These are phyloP conservation scores for Cordyceps cicadae DNA, from an alignment of 2,329 filamentous ascomycete genomes.

Conservation along the genomic window DNA sequence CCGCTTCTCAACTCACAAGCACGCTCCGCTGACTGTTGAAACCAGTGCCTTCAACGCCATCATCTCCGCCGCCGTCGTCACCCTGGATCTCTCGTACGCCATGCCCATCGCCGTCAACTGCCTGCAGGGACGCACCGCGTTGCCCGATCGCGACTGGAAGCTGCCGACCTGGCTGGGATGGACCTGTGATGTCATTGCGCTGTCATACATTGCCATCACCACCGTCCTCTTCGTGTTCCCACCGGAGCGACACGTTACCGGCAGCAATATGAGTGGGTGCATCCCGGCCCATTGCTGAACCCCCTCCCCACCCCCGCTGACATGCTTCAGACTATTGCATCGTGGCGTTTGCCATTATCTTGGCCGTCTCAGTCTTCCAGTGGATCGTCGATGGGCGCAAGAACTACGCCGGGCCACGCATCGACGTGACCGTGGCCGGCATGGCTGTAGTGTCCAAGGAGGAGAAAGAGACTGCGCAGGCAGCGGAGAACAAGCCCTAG, in stretches of 20 bases:
- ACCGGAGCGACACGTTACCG: conserved; percentile 54
- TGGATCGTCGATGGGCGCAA: conserved; percentile 40
- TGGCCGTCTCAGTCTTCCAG: conserved; percentile 32
- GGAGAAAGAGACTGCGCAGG: conserved; percentile 6
- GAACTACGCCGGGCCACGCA: conserved; percentile 29
- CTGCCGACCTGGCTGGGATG: conserved; percentile 29
- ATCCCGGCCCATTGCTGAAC: neutral
- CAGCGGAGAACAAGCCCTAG: conserved; percentile 15
- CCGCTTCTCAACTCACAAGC: neutral
- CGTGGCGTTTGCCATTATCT: conserved; percentile 37
- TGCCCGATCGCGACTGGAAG: conserved; percentile 42
- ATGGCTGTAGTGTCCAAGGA: neutral
- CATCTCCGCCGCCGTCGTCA: conserved; percentile 61
- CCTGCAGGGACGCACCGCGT: conserved; percentile 54
- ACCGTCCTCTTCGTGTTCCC: conserved; percentile 70
- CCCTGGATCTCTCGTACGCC: conserved; percentile 63
- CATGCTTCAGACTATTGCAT: conserved; percentile 31
- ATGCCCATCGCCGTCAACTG: conserved; percentile 66
- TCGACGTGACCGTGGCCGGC: conserved; percentile 13
- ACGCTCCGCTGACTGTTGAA: neutral
- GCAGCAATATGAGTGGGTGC: conserved; percentile 53
- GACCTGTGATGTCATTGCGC: conserved; percentile 33
- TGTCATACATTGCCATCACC: conserved; percentile 57
- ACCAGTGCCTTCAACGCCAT: conserved; percentile 61
- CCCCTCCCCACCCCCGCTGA: neutral